Conservation (phyloP, 1,139 yeast species). For the Candida frijolesensis region DNA sequence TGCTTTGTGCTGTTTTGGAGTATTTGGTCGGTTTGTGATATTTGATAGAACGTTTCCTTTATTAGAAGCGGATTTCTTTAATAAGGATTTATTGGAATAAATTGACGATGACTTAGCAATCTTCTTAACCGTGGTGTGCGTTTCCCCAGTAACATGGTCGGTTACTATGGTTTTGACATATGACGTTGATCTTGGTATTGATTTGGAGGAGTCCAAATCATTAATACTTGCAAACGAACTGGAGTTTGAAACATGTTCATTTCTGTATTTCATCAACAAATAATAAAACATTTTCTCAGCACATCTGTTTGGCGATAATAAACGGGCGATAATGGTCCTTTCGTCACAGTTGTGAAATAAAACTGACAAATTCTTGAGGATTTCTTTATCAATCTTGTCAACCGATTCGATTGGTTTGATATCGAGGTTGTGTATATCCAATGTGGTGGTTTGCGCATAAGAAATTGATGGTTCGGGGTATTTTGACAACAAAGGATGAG, state of each 20-base stretch:
- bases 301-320: constrained; percentile 61
- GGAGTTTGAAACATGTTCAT: constrained; percentile 53
- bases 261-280: constrained; percentile 78
- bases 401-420: constrained; percentile 52
- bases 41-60: constrained; percentile 26
- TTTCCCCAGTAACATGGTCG: constrained; percentile 32
- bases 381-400: constrained; percentile 75
- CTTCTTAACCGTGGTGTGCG: constrained; percentile 21
- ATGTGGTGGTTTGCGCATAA: constrained; percentile 18
- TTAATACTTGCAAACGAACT: constrained; percentile 20
- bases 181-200: constrained; percentile 49
- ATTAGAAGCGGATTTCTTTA: constrained; percentile 12
- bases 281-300: constrained; percentile 92
- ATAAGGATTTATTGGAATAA: constrained; percentile 21
- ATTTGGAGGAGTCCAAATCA: constrained; percentile 21
- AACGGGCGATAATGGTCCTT: constrained; percentile 57
- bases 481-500: constrained; percentile 78
- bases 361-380: constrained; percentile 81
- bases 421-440: constrained; percentile 32
- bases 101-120: constrained; percentile 25
- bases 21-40: constrained; percentile 31
- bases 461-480: constrained; percentile 50
- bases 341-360: constrained; percentile 87
- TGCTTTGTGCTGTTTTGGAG: constrained; percentile 34
- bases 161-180: constrained; percentile 46